phyloP scores from a whole-genome alignment of 2,329 filamentous ascomycete genomes.

The Neofusicoccum umdonicola region DNA sequence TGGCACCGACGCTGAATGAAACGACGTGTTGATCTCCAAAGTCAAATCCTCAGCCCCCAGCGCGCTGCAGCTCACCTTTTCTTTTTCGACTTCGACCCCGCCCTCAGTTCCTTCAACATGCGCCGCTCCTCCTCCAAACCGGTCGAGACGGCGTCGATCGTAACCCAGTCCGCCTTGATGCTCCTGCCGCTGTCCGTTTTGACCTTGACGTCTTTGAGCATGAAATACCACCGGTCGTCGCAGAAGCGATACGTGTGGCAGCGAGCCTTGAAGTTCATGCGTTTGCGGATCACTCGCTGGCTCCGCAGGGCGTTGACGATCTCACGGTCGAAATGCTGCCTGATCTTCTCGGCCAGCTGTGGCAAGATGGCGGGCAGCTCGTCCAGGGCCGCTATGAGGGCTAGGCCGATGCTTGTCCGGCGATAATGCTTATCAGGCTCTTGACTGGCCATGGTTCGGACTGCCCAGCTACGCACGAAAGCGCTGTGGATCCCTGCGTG shows the following conservation, averaged over 20 bases:
- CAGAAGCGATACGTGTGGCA: slow-evolving; percentile 9
- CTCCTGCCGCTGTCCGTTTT: slow-evolving; percentile 9
- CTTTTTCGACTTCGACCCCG: background rate
- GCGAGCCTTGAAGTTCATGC: slow-evolving; percentile 14
- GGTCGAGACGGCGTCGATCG: slow-evolving; percentile 1
- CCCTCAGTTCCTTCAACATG: background rate
- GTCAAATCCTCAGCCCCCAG: background rate
- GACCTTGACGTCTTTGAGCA: slow-evolving; percentile 3
- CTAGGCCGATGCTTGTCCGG: slow-evolving; percentile 6
- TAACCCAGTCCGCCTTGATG: background rate
- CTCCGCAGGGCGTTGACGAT: background rate
- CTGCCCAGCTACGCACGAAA: background rate
- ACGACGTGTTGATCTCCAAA: background rate
- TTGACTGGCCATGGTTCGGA: background rate
- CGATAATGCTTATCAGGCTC: slow-evolving; percentile 10
- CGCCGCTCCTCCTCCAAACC: slow-evolving; percentile 1
- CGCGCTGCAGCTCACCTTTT: background rate
- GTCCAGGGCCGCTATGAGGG: slow-evolving; percentile 10
- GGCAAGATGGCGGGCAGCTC: slow-evolving; percentile 7
- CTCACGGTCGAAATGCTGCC: slow-evolving; percentile 7
- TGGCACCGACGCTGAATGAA: background rate
- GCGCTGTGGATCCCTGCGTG: background rate
- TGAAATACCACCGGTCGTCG: slow-evolving; percentile 9
- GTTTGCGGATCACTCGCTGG: background rate
- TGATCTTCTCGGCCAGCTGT: background rate